Evolutionary conservation across 148 eudicot genomes (phyloP).

Genomic region (Suaeda aralocaspica): DNA sequence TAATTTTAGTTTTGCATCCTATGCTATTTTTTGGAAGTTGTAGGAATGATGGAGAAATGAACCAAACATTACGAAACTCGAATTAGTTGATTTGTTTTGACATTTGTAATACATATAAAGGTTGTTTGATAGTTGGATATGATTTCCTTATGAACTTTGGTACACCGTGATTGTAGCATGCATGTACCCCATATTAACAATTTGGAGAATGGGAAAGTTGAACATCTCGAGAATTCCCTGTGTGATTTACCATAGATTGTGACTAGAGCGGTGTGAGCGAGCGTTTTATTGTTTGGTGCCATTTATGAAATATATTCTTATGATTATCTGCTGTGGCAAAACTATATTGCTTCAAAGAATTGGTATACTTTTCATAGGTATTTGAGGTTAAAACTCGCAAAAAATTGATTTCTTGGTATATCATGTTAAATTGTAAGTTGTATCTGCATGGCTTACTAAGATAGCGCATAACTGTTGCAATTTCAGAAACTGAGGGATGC

Average conservation of each 20-base stretch:
- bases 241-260: background rate
- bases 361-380: background rate
- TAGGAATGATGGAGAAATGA: background rate
- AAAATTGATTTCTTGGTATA: background rate
- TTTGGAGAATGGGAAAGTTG: background rate
- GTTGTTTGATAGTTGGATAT: background rate
- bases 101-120: background rate
- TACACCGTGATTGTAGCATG: background rate
- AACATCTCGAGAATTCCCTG: background rate
- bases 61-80: background rate
- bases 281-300: background rate
- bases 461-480: constrained; percentile 3
- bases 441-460: constrained; percentile 3
- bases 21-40: background rate
- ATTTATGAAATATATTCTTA: background rate
- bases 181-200: background rate
- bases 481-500: constrained; percentile 72
- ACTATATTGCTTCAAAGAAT: constrained; percentile 6
- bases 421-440: constrained; percentile 3
- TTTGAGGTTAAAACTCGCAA: background rate
- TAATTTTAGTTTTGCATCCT: background rate
- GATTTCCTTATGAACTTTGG: background rate
- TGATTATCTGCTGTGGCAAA: background rate
- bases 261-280: background rate
- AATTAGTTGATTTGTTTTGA: background rate